Evolutionary conservation across 352 stramenopile species (phyloP), one percentile per base, ranked within the genome.

Genomic region (Phytophthora constricta): DNA sequence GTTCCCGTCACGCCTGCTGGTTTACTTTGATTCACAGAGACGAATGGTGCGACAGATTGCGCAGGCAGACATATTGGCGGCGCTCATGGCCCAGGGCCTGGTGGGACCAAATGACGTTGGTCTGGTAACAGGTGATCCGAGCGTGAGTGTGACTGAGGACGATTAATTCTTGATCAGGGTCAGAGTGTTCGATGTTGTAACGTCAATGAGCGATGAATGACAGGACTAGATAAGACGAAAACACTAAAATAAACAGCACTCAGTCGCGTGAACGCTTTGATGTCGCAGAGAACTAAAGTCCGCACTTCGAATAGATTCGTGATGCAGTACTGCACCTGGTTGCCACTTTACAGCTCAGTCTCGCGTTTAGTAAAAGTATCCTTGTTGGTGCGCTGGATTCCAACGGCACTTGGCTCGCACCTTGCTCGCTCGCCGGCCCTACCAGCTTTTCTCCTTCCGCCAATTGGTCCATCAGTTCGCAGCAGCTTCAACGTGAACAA

Each of bases 401-500:
- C 49, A 95, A 23, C 33, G 97, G 73, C 37, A 88, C 70, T 69
- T 98, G 92, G 26, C 63, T 65, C 22, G 62, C 74, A 34, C 77
- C 77, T 37, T 84, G 77, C 16, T 77, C 68, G 28, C 95, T 96
- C 26, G 99, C 82, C 2, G 97, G 97, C 7, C 99, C 86, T 33
- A 99, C 82, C 58, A 99, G 89, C 3, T 92, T 73, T 5, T 96
- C 97, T 41, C 95, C 93, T 23, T 95, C 70, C 1, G 79, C 73
- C 2, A 91, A 62, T 75, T 99, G 95, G 14, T 88, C 75, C 71
- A 98, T 89, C 11, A 99, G 71, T n/a, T 80, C 4, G 97, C 97
- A 2, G 97, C 97, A 3, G 97, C 97, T 1, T 97, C 97, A 0
- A 99, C 97, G 77, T 99, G 96, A 66, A 99, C 99, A 41, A 96